A percentile compares a stretch with the other conserved stretches of the same genome.
Evolutionary conservation across 495 filamentous ascomycete genomes (phyloP).

Genomic region (Elaphomyces granulatus): DNA sequence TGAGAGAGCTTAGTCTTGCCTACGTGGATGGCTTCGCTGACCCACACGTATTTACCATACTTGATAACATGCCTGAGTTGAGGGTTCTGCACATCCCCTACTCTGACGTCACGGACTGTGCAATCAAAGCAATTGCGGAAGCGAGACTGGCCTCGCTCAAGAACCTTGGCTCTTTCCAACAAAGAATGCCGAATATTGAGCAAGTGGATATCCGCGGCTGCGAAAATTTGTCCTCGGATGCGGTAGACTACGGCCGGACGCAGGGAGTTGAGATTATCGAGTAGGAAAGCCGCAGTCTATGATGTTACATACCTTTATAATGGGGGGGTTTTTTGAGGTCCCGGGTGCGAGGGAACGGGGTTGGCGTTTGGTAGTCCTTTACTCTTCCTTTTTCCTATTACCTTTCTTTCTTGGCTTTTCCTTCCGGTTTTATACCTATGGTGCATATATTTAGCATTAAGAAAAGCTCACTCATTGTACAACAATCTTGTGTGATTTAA

Average conservation of each 20-base stretch:
- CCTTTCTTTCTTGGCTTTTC: no score
- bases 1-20: slow-evolving; percentile 22
- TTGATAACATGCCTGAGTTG: slow-evolving; percentile 11
- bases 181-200: slow-evolving; percentile 11
- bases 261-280: slow-evolving; percentile 20
- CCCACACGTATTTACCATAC: slow-evolving; percentile 4
- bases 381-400: no score
- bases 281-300: no score
- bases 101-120: slow-evolving; percentile 23
- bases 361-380: no score
- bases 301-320: no score
- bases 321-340: no score
- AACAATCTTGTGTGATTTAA: no score
- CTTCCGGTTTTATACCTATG: no score
- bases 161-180: background rate
- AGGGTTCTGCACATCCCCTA: slow-evolving; percentile 22
- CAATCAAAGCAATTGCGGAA: slow-evolving; percentile 22
- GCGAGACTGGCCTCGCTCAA: background rate
- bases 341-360: no score
- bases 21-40: slow-evolving; percentile 15
- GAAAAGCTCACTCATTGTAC: no score
- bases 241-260: slow-evolving; percentile 22
- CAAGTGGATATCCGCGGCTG: slow-evolving; percentile 19
- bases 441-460: no score
- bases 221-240: slow-evolving; percentile 23